Percentiles rank a stretch among this genome's conserved stretches.
Evolutionary conservation across 306 rosid species (phyloP).

Genomic region (Cicer cuneatum): DNA sequence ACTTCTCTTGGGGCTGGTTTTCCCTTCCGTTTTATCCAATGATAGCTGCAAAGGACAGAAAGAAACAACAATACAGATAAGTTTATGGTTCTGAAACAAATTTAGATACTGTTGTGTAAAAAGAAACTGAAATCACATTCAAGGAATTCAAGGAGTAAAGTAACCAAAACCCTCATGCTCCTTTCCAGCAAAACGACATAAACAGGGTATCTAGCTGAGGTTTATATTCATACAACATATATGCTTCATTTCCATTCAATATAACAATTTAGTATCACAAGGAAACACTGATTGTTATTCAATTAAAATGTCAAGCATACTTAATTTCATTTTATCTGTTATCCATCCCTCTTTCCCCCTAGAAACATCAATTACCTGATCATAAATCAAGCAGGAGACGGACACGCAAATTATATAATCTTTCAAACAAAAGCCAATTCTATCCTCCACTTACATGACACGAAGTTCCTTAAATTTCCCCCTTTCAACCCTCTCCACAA

Average conservation of each 20-base stretch:
- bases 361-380: slow-evolving; percentile 22
- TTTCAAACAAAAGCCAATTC: slow-evolving; percentile 19
- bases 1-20: slow-evolving; percentile 85
- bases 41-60: slow-evolving; percentile 70
- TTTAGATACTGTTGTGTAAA: background rate
- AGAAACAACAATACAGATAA: slow-evolving; percentile 26
- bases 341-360: background rate
- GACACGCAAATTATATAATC: background rate
- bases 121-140: slow-evolving; percentile 19
- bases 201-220: slow-evolving; percentile 8
- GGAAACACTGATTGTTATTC: slow-evolving; percentile 21
- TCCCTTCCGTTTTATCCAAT: slow-evolving; percentile 94
- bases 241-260: slow-evolving; percentile 14
- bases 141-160: background rate
- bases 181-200: background rate
- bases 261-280: slow-evolving; percentile 26
- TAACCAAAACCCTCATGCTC: slow-evolving; percentile 13
- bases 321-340: background rate
- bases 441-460: background rate
- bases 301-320: background rate
- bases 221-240: background rate
- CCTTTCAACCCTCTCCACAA: background rate
- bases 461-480: background rate
- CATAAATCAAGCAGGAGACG: background rate
- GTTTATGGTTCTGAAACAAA: slow-evolving; percentile 35